Conservation (phyloP, 495 filamentous ascomycete genomes). For the Annulohypoxylon bovei region DNA sequence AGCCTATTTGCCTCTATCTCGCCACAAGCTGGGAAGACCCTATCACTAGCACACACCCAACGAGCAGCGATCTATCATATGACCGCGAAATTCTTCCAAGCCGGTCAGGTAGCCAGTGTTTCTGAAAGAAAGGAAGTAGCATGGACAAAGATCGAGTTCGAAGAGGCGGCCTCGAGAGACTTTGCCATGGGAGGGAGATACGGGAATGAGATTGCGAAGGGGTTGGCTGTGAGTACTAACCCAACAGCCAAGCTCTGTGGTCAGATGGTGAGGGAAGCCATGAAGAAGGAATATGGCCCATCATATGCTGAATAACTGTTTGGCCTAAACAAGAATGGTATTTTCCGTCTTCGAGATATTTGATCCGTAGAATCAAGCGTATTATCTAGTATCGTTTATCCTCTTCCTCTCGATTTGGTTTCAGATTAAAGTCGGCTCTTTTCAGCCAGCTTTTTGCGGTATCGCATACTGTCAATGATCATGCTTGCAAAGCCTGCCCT, state of each 20-base stretch:
- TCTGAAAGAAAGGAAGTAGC: constrained; percentile 48
- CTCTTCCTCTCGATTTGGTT: neutral
- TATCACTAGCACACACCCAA: constrained; percentile 80
- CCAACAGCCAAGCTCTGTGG: constrained; percentile 91
- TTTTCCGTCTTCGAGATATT: neutral
- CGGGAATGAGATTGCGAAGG: constrained; percentile 80
- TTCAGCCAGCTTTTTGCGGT: neutral
- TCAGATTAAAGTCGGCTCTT: neutral
- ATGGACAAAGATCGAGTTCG: constrained; percentile 66
- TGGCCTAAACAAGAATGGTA: neutral
- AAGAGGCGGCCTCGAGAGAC: constrained; percentile 76
- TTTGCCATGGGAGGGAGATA: constrained; percentile 80
- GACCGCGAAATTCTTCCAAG: constrained; percentile 62
- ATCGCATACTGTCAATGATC: neutral
- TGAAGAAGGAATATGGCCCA: constrained; percentile 76
- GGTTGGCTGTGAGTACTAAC: constrained; percentile 81
- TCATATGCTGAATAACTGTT: constrained; percentile 45
- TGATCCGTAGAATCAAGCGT: neutral
- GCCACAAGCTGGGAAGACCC: constrained; percentile 65
- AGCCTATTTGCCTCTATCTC: constrained; percentile 64
- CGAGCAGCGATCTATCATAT: constrained; percentile 75
- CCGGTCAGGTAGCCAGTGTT: constrained; percentile 32
- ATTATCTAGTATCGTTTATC: neutral
- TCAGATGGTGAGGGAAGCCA: constrained; percentile 83
- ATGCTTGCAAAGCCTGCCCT: neutral